Conservation (phyloP, 345 rosid species). For the Nephelium lappaceum region DNA sequence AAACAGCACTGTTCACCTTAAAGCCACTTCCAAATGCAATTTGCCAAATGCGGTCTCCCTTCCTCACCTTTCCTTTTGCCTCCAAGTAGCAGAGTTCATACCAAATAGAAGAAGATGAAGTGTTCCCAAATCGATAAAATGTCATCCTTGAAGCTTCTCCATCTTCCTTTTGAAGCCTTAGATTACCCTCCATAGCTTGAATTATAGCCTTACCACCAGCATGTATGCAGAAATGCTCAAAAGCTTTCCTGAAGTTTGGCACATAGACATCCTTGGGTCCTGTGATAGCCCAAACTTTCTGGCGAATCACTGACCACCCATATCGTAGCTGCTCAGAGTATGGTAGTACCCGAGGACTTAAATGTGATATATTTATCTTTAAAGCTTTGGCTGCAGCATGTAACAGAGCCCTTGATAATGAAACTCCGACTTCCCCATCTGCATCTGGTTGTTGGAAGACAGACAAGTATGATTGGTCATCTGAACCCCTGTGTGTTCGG, state of each 20-base stretch:
- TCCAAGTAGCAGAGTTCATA: conserved; percentile 69
- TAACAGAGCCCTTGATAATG: conserved; percentile 52
- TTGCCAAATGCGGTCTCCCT: conserved; percentile 57
- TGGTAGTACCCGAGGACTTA: conserved; percentile 57
- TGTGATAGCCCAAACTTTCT: conserved; percentile 25
- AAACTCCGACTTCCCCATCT: conserved; percentile 50
- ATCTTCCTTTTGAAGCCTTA: conserved; percentile 57
- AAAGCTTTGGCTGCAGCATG: conserved; percentile 52
- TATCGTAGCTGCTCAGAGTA: conserved; percentile 55
- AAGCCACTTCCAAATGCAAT: conserved; percentile 79
- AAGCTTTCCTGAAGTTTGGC: conserved; percentile 61
- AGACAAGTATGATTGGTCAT: conserved; percentile 46
- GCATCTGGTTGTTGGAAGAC: conserved; percentile 52
- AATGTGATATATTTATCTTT: conserved; percentile 46
- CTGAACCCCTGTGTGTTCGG: conserved; percentile 58
- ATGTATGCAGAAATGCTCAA: conserved; percentile 67
- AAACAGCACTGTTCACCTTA: conserved; percentile 63
- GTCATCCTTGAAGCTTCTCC: conserved; percentile 71
- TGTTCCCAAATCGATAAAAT: conserved; percentile 60
- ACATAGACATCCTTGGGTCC: conserved; percentile 30
- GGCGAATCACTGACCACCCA: conserved; percentile 30
- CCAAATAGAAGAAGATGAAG: conserved; percentile 74
- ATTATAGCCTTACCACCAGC: conserved; percentile 63
- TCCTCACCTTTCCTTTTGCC: conserved; percentile 57
- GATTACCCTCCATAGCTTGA: conserved; percentile 54